phyloP scores from a whole-genome alignment of 2,329 filamentous ascomycete species.

The Fusarium odoratissimum region DNA sequence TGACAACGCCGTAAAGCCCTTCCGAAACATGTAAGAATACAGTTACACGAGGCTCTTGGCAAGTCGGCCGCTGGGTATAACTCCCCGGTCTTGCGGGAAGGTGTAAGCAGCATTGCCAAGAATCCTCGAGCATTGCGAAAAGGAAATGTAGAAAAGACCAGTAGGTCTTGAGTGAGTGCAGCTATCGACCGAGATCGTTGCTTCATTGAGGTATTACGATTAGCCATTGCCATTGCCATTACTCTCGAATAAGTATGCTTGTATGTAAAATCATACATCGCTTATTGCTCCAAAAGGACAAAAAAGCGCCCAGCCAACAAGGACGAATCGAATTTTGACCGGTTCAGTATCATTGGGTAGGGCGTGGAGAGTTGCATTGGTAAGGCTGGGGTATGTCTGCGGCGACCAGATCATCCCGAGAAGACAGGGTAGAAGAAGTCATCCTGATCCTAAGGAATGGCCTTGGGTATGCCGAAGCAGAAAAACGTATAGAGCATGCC shows the following conservation, averaged over 20 bases:
- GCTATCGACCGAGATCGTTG: constrained; percentile 23
- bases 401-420: constrained; percentile 17
- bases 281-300: constrained; percentile 17
- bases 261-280: constrained; percentile 20
- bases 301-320: constrained; percentile 12
- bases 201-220: constrained; percentile 31
- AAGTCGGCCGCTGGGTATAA: constrained; percentile 20
- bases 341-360: constrained; percentile 11
- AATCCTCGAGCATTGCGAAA: constrained; percentile 11
- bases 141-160: not conserved
- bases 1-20: constrained; percentile 29
- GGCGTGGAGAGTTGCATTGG: constrained; percentile 13
- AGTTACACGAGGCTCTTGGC: constrained; percentile 24
- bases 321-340: constrained; percentile 11
- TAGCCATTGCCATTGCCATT: constrained; percentile 31
- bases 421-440: not conserved
- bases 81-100: constrained; percentile 13
- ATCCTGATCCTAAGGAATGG: not conserved
- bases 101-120: constrained; percentile 18
- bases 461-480: constrained; percentile 21
- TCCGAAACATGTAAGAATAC: constrained; percentile 30
- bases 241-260: constrained; percentile 8
- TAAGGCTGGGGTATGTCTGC: constrained; percentile 30
- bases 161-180: constrained; percentile 4
- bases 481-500: constrained; percentile 47